phyloP scores from a whole-genome alignment of 805 yeast species.

The Hanseniaspora pseudoguilliermondii region DNA sequence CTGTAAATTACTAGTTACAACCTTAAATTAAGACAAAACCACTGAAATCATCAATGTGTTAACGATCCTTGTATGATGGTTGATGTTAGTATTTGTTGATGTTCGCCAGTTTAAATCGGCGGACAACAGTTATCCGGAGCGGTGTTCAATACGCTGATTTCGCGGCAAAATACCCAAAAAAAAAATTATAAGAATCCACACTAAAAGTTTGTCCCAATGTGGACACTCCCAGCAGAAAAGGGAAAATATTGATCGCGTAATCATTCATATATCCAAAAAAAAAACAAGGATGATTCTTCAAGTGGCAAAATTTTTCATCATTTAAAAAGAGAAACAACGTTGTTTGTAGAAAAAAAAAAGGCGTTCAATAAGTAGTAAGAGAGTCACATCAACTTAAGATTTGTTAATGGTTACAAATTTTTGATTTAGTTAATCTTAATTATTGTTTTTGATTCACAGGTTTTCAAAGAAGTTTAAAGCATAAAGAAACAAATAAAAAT shows the following conservation, averaged over 20 bases:
- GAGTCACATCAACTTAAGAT: too few species aligned
- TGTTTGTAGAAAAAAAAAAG: too few species aligned
- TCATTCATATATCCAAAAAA: background rate
- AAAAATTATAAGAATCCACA: background rate
- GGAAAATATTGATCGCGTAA: background rate
- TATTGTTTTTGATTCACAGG: too few species aligned
- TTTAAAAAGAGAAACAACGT: background rate
- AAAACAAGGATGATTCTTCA: background rate
- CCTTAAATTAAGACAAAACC: too few species aligned
- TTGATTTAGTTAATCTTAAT: background rate
- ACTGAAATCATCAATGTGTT: too few species aligned
- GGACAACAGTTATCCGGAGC: background rate
- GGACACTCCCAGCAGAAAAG: background rate
- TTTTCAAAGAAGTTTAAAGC: too few species aligned
- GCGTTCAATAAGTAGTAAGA: too few species aligned
- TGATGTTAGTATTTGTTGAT: too few species aligned
- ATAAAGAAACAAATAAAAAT: too few species aligned
- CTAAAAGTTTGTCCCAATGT: background rate
- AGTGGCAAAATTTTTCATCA: background rate
- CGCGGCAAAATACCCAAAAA: background rate
- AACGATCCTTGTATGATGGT: too few species aligned
- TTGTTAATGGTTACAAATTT: too few species aligned
- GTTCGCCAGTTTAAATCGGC: background rate
- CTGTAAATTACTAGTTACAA: too few species aligned
- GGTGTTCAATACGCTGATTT: background rate